Conservation (phyloP, 2,329 filamentous ascomycete genomes). For the Aureobasidium lini region DNA sequence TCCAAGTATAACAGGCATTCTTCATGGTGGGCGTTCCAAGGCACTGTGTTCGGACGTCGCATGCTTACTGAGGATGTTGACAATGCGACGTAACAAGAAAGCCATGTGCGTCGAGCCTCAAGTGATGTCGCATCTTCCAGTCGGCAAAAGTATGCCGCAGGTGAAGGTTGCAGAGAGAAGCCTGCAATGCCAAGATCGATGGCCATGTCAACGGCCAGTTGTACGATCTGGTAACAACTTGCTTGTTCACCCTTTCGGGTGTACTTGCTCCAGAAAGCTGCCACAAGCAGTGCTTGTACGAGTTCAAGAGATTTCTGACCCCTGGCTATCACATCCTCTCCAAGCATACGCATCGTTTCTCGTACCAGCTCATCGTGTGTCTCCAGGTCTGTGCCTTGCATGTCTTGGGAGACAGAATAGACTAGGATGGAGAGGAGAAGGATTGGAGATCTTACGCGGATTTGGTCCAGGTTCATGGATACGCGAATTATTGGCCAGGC, state of each 20-base stretch:
- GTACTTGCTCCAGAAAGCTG: not conserved
- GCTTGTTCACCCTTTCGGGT: not conserved
- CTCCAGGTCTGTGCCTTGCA: not conserved
- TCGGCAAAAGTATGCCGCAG: not conserved
- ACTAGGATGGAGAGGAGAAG: not conserved
- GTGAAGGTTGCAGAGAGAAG: not conserved
- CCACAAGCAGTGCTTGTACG: not conserved
- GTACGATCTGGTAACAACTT: not conserved
- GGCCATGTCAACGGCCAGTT: constrained; percentile 1
- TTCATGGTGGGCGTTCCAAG: constrained; percentile 20
- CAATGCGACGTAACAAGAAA: constrained; percentile 18
- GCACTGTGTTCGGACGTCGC: constrained; percentile 16
- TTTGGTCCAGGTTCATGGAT: not conserved
- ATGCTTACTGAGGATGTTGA: constrained; percentile 16
- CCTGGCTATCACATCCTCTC: not conserved
- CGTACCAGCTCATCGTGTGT: not conserved
- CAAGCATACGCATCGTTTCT: constrained; percentile 1
- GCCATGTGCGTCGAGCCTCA: constrained; percentile 17
- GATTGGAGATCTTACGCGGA: not conserved
- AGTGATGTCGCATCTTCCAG: not conserved
- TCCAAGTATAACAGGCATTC: constrained; percentile 20
- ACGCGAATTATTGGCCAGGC: not conserved
- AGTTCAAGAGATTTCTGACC: not conserved
- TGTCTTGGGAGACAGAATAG: not conserved
- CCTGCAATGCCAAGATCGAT: not conserved